These are phyloP conservation scores for Exophiala alcalophila DNA, from an alignment of 2,329 filamentous ascomycete species.

Conservation along the genomic window DNA sequence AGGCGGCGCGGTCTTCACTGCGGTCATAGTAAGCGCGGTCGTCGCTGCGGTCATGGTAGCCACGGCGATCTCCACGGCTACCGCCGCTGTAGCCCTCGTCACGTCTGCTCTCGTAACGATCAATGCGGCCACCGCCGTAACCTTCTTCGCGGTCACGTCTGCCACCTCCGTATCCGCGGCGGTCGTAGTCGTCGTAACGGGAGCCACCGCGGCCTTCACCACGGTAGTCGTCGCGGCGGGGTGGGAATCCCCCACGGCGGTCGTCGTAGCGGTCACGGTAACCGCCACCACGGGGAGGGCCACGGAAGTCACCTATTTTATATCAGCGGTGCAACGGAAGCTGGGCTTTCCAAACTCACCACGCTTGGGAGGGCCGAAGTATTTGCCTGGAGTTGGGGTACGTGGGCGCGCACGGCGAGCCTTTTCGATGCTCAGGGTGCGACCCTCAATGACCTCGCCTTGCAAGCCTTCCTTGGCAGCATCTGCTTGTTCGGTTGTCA, in stretches of 20 bases:
- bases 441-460: slow-evolving; percentile 90
- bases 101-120: slow-evolving; percentile 45
- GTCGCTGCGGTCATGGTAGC: slow-evolving; percentile 43
- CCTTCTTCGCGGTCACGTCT: slow-evolving; percentile 44
- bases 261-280: slow-evolving; percentile 49
- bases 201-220: slow-evolving; percentile 45
- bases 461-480: slow-evolving; percentile 95
- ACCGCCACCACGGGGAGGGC: slow-evolving; percentile 39
- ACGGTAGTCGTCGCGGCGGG: slow-evolving; percentile 49
- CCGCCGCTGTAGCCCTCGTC: slow-evolving; percentile 45
- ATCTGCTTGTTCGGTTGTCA: slow-evolving; percentile 89
- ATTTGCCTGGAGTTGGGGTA: slow-evolving; percentile 96
- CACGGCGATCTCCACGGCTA: slow-evolving; percentile 42
- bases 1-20: slow-evolving; percentile 22
- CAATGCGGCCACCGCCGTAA: slow-evolving; percentile 46
- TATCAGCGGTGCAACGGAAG: slow-evolving; percentile 21
- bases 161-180: slow-evolving; percentile 44
- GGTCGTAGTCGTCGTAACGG: slow-evolving; percentile 44
- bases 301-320: slow-evolving; percentile 44
- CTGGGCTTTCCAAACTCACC: slow-evolving; percentile 56
- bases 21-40: slow-evolving; percentile 38
- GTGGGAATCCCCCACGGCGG: slow-evolving; percentile 45
- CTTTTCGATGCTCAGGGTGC: slow-evolving; percentile 97
- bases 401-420: slow-evolving; percentile 90
- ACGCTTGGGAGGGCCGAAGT: slow-evolving; percentile 97